These are phyloP conservation scores for Globisporangium alternatum DNA, from an alignment of 352 stramenopile species.

Conservation along the genomic window DNA sequence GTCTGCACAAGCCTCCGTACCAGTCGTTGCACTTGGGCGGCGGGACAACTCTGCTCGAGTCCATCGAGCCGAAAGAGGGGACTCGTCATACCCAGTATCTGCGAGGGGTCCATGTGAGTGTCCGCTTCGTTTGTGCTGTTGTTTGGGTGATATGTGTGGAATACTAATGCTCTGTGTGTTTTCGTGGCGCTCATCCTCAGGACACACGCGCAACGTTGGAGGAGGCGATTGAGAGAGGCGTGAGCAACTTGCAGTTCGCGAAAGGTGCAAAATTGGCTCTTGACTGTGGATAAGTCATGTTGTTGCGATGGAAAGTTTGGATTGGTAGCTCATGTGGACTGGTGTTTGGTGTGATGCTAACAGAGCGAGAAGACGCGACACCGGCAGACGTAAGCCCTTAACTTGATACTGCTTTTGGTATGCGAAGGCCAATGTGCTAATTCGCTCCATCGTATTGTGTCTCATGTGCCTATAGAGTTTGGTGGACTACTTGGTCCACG, in stretches of 20 bases:
- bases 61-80: slow-evolving; percentile 32
- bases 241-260: slow-evolving; percentile 46
- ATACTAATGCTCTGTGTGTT: background rate
- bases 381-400: slow-evolving; percentile 46
- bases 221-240: slow-evolving; percentile 27
- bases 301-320: background rate
- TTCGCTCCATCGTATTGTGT: slow-evolving; percentile 4
- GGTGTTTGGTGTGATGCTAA: background rate
- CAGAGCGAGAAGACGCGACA: slow-evolving; percentile 41
- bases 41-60: slow-evolving; percentile 42
- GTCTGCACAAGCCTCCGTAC: slow-evolving; percentile 30
- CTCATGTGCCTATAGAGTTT: slow-evolving; percentile 34
- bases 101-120: background rate
- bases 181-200: background rate
- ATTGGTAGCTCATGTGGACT: background rate
- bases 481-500: slow-evolving; percentile 71
- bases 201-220: background rate
- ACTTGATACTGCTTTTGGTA: background rate
- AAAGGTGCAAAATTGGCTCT: slow-evolving; percentile 27
- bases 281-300: background rate
- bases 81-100: background rate
- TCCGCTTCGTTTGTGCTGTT: background rate
- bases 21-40: slow-evolving; percentile 35
- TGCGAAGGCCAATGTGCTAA: background rate
- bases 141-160: background rate